phyloP scores from a whole-genome alignment of 768 basidiomycete genomes.

The Tylopilus subfusipes region DNA sequence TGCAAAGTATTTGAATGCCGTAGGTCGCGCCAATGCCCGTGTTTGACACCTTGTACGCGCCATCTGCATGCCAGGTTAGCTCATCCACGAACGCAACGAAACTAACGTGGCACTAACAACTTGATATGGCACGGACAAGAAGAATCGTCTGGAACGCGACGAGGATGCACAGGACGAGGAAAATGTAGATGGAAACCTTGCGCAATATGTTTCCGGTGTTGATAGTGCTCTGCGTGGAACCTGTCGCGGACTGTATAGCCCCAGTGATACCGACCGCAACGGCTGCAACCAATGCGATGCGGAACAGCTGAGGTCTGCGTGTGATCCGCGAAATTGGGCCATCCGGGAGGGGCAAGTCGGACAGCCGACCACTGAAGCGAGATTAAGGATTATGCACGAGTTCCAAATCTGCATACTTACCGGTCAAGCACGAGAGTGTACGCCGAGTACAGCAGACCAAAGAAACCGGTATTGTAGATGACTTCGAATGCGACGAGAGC shows the following conservation, averaged over 20 bases:
- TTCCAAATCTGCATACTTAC: slow-evolving; percentile 12
- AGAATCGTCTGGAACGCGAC: slow-evolving; percentile 26
- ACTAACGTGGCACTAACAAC: slow-evolving; percentile 10
- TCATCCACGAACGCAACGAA: neutral
- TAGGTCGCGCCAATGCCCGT: slow-evolving; percentile 20
- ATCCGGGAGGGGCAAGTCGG: slow-evolving; percentile 23
- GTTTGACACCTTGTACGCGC: slow-evolving; percentile 16
- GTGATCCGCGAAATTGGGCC: slow-evolving; percentile 21
- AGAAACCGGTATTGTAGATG: slow-evolving; percentile 36
- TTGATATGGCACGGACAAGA: slow-evolving; percentile 12
- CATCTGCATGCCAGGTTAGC: slow-evolving; percentile 15
- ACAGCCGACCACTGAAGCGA: slow-evolving; percentile 16
- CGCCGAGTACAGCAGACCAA: slow-evolving; percentile 33
- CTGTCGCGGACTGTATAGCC: slow-evolving; percentile 16
- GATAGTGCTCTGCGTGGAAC: slow-evolving; percentile 4
- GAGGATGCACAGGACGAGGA: slow-evolving; percentile 27
- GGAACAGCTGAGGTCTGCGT: slow-evolving; percentile 23
- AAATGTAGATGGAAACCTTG: slow-evolving; percentile 25
- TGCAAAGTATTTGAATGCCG: slow-evolving; percentile 24
- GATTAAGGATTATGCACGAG: neutral
- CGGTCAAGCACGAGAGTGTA: slow-evolving; percentile 34
- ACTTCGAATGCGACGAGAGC: slow-evolving; percentile 29
- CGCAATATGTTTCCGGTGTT: slow-evolving; percentile 21
- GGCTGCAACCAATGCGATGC: slow-evolving; percentile 21
- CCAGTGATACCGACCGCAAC: slow-evolving; percentile 28